Percentiles rank a stretch among this genome's conserved stretches.
These are phyloP conservation scores for Stephania yunnanensis DNA, from an alignment of 164 flowering plant species.

Conservation along the genomic window DNA sequence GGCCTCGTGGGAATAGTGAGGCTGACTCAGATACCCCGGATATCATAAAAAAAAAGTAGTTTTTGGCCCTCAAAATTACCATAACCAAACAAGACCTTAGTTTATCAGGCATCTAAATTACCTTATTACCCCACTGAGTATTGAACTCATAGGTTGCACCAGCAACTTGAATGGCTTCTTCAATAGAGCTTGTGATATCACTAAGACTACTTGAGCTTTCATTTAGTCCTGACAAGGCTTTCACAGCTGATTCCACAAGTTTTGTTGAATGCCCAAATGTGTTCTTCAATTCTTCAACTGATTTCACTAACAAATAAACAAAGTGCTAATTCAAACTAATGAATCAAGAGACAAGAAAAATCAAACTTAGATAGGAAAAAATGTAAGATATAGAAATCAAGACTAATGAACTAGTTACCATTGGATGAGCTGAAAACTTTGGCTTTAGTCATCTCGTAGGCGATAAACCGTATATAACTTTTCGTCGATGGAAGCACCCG, in stretches of 20 bases:
- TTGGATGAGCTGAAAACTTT: not conserved
- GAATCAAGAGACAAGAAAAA: not conserved
- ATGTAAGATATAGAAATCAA: not conserved
- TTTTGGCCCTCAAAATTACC: no score
- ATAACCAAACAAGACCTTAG: no score
- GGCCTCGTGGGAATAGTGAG: no score
- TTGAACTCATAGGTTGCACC: constrained; percentile 37
- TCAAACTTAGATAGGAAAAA: not conserved
- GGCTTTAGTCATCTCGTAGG: constrained; percentile 15
- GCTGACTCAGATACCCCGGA: no score
- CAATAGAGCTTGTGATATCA: constrained; percentile 23
- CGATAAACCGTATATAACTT: constrained; percentile 45
- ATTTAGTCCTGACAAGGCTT: constrained; percentile 14
- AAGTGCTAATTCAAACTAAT: not conserved
- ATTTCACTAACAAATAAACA: constrained; percentile 18
- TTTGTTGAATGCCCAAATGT: constrained; percentile 33
- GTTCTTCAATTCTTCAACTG: constrained; percentile 3
- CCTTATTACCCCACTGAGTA: constrained; percentile 51
- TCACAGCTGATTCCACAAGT: constrained; percentile 25
- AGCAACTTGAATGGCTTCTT: constrained; percentile 36
- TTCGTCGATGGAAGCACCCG: constrained; percentile 50
- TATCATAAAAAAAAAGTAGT: no score
- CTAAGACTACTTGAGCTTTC: not conserved
- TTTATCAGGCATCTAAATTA: constrained; percentile 1
- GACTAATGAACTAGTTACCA: constrained; percentile 2